Evolutionary conservation across 2,329 filamentous ascomycete species (phyloP).

Genomic region (Talaromyces sp.): DNA sequence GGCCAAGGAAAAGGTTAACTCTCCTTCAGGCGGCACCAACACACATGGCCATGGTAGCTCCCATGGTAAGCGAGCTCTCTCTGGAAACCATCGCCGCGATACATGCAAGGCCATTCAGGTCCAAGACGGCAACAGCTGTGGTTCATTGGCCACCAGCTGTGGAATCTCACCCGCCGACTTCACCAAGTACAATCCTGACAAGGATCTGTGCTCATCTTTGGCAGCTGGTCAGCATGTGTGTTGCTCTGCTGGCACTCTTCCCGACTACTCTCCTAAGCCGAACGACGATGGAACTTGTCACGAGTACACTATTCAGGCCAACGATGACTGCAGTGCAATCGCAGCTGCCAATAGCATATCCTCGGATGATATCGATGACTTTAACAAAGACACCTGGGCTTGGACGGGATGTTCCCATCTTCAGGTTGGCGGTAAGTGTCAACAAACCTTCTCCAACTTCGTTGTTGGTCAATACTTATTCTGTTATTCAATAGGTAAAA

Average conservation of each 20-base stretch:
- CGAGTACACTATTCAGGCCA: not conserved
- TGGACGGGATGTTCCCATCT: conserved; percentile 6
- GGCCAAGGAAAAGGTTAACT: too few species aligned
- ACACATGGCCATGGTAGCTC: not conserved
- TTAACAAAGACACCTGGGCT: conserved; percentile 8
- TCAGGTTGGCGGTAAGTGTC: not conserved
- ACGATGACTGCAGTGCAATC: not conserved
- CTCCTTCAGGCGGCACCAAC: not conserved
- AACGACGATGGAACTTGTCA: not conserved
- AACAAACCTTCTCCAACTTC: too few species aligned
- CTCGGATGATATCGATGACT: conserved; percentile 1
- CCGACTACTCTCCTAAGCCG: conserved; percentile 40
- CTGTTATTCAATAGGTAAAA: not conserved
- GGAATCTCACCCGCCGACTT: conserved; percentile 43
- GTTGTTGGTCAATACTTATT: too few species aligned
- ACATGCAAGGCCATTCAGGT: not conserved
- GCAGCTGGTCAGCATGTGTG: conserved; percentile 39
- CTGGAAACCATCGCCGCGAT: not conserved
- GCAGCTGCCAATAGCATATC: not conserved
- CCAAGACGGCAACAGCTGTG: not conserved
- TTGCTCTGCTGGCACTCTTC: conserved; percentile 39
- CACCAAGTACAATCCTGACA: conserved; percentile 41
- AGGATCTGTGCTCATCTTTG: conserved; percentile 34
- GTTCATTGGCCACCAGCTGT: not conserved
- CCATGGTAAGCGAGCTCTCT: not conserved